phyloP scores from a whole-genome alignment of 2,329 filamentous ascomycete species.

The Hysterium pulicare region DNA sequence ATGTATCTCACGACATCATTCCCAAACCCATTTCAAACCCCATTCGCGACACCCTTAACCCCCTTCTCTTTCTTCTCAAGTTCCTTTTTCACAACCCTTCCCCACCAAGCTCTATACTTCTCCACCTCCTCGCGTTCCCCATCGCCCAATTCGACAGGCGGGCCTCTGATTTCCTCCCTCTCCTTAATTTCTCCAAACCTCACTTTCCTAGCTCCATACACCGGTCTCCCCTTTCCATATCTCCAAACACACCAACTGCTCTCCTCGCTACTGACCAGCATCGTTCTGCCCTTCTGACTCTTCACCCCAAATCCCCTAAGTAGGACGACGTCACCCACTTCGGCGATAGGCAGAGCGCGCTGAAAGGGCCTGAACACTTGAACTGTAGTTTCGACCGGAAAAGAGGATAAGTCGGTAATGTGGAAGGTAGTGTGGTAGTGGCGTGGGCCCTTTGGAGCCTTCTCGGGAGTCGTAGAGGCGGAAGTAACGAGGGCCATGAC shows the following conservation, averaged over 20 bases:
- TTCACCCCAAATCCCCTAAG: slow-evolving; percentile 44
- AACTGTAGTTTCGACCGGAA: slow-evolving; percentile 26
- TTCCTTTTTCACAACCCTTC: slow-evolving; percentile 11
- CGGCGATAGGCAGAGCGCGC: slow-evolving; percentile 39
- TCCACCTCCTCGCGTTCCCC: slow-evolving; percentile 43
- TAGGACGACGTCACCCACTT: slow-evolving; percentile 44
- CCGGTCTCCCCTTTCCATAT: slow-evolving; percentile 21
- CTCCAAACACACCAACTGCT: slow-evolving; percentile 50
- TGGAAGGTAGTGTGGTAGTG: slow-evolving; percentile 44
- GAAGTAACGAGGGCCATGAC: slow-evolving; percentile 43
- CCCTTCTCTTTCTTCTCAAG: slow-evolving; percentile 11
- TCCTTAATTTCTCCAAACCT: slow-evolving; percentile 25
- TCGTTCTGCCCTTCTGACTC: slow-evolving; percentile 33
- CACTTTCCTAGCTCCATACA: slow-evolving; percentile 25
- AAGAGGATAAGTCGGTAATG: slow-evolving; percentile 38
- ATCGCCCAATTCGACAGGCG: slow-evolving; percentile 44
- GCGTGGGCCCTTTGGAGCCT: slow-evolving; percentile 41
- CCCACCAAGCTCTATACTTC: slow-evolving; percentile 42
- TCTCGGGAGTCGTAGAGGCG: slow-evolving; percentile 27
- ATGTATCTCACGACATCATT: too few species aligned
- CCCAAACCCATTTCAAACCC: neutral
- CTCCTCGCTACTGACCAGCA: slow-evolving; percentile 40
- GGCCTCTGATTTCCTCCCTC: slow-evolving; percentile 45
- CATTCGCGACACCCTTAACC: neutral
- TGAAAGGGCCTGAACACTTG: slow-evolving; percentile 45